Percentiles rank a stretch among this genome's conserved stretches.
phyloP scores from a whole-genome alignment of 139 green algal species.

The Tetradesmus obliquus region DNA sequence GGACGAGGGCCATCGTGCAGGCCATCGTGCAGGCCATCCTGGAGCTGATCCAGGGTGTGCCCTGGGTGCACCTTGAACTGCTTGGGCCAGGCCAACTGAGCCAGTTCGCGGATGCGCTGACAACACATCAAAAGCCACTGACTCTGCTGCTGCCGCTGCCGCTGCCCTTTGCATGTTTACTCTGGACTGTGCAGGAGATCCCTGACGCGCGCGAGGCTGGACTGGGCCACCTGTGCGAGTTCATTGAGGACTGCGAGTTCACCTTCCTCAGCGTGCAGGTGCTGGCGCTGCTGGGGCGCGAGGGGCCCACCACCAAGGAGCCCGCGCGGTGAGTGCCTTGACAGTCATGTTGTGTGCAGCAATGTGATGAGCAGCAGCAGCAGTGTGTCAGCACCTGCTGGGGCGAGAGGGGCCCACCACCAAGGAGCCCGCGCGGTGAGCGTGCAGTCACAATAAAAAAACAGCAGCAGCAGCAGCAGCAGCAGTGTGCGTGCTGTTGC shows the following conservation, averaged over 20 bases:
- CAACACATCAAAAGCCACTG: neutral
- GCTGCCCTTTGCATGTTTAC: no score
- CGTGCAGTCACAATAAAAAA: no score
- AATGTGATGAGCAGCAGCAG: no score
- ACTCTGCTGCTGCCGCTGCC: neutral
- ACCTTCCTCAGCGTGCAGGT: slow-evolving; percentile 97
- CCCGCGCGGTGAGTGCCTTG: slow-evolving; percentile 51
- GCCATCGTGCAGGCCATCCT: slow-evolving; percentile 96
- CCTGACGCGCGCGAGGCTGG: slow-evolving; percentile 98
- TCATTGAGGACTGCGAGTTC: slow-evolving; percentile 99
- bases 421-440: slow-evolving; percentile 45
- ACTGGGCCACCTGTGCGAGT: slow-evolving; percentile 97
- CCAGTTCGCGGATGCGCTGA: neutral
- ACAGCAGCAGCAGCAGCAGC: neutral
- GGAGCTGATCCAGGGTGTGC: slow-evolving; percentile 76
- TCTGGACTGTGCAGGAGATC: slow-evolving; percentile 73
- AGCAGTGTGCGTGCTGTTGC: slow-evolving; percentile 79
- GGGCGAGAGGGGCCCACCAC: slow-evolving; percentile 85
- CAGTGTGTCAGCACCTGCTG: slow-evolving; percentile 66
- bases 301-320: slow-evolving; percentile 80
- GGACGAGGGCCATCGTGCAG: slow-evolving; percentile 90
- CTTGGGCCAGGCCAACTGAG: neutral
- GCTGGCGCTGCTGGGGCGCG: slow-evolving; percentile 92
- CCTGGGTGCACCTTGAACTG: no score
- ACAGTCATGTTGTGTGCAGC: neutral